phyloP scores from a whole-genome alignment of 139 green algal species.

The Zygnema cylindricum region DNA sequence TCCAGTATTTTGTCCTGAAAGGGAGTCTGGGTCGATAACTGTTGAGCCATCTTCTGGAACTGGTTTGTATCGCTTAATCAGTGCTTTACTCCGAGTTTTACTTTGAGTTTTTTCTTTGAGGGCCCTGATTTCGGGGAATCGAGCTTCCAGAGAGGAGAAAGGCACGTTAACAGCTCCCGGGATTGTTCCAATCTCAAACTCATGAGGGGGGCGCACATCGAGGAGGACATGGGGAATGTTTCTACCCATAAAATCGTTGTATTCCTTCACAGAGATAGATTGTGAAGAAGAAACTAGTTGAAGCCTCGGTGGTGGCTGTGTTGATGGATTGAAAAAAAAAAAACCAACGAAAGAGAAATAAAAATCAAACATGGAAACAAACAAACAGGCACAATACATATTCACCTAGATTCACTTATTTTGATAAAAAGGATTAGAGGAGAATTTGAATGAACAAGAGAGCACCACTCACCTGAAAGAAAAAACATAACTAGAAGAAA shows the following conservation, averaged over 20 bases:
- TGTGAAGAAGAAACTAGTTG: conserved; percentile 1
- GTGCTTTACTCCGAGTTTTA: background rate
- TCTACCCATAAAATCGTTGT: background rate
- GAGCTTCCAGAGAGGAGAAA: background rate
- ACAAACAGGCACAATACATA: no score
- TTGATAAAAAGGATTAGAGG: no score
- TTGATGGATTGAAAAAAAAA: no score
- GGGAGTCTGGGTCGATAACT: background rate
- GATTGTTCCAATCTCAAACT: conserved; percentile 61
- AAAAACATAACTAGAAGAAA: no score
- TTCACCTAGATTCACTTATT: no score
- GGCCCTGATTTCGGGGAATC: background rate
- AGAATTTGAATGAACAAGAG: no score
- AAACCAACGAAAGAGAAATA: no score
- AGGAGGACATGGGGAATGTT: conserved; percentile 54
- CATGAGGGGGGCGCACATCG: conserved; percentile 56
- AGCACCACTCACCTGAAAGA: no score
- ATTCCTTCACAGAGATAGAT: background rate
- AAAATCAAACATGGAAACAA: no score
- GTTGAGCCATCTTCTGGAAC: background rate
- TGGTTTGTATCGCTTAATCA: background rate
- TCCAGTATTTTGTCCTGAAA: no score
- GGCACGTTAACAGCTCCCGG: conserved; percentile 55
- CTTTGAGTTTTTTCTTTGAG: background rate
- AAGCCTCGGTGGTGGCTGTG: conserved; percentile 3